A percentile compares a stretch with the other conserved stretches of the same genome.
Evolutionary conservation across 2,329 filamentous ascomycete species (phyloP).

Genomic region (Thelonectria olida): DNA sequence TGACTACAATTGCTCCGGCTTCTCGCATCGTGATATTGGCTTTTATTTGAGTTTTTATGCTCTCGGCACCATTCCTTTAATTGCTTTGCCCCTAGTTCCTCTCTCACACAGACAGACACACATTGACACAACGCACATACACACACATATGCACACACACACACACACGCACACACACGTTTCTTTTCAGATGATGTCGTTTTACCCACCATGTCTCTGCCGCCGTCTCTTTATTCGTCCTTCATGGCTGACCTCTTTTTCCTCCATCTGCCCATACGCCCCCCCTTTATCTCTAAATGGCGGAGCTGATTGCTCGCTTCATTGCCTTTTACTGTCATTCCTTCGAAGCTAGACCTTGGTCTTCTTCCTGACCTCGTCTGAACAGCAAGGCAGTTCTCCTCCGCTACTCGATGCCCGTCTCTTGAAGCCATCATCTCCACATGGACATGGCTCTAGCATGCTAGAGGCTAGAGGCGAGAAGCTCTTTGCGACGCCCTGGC

Average conservation of each 20-base stretch:
- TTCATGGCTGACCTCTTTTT: conserved; percentile 1
- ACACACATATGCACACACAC: conserved; percentile 23
- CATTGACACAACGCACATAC: conserved; percentile 18
- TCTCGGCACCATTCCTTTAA: background rate
- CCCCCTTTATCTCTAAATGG: conserved; percentile 11
- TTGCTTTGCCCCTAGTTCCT: background rate
- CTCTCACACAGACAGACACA: conserved; percentile 19
- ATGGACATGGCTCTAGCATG: background rate
- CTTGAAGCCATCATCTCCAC: conserved; percentile 31
- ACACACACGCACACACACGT: conserved; percentile 25
- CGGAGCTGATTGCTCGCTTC: conserved; percentile 15
- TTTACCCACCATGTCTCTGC: conserved; percentile 43
- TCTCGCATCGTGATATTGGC: conserved; percentile 2
- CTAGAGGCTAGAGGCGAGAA: background rate
- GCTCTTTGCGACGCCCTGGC: conserved; percentile 4
- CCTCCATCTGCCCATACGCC: background rate
- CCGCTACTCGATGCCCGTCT: conserved; percentile 27
- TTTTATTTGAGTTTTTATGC: conserved; percentile 2
- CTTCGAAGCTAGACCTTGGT: conserved; percentile 29
- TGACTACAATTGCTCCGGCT: background rate
- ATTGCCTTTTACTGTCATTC: conserved; percentile 12
- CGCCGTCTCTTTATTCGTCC: conserved; percentile 31
- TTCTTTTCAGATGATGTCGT: conserved; percentile 30
- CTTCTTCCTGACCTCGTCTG: conserved; percentile 32
- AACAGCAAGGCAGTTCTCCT: conserved; percentile 28